A percentile compares a stretch with the other conserved stretches of the same genome.
These are phyloP conservation scores for Kondoa malvinella DNA, from an alignment of 768 basidiomycete species.

Conservation along the genomic window DNA sequence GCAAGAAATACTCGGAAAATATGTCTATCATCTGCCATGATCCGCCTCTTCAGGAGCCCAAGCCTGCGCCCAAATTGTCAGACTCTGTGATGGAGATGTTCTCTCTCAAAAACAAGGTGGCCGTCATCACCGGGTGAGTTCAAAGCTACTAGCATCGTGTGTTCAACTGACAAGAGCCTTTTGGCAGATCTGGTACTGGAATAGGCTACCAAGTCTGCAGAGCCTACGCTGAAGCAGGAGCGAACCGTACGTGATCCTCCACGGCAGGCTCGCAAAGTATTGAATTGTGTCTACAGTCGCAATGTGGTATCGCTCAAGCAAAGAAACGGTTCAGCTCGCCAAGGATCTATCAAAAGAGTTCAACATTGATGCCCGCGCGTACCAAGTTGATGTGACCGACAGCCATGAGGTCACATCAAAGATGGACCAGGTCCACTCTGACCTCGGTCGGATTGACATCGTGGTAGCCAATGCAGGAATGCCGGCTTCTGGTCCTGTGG, in stretches of 20 bases:
- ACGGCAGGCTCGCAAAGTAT: background rate
- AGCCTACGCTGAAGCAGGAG: slow-evolving; percentile 13
- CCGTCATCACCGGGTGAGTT: background rate
- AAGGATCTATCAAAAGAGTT: slow-evolving; percentile 18
- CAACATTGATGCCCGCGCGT: slow-evolving; percentile 10
- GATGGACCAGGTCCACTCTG: background rate
- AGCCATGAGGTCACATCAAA: slow-evolving; percentile 1
- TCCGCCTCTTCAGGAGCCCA: background rate
- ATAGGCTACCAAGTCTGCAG: slow-evolving; percentile 12
- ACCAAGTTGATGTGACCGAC: slow-evolving; percentile 12
- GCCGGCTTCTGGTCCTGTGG: slow-evolving; percentile 13
- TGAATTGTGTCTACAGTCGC: slow-evolving; percentile 5
- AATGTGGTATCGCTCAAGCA: slow-evolving; percentile 14
- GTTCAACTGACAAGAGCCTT: slow-evolving; percentile 3
- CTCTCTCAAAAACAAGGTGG: slow-evolving; percentile 15
- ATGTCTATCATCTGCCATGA: background rate
- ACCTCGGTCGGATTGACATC: slow-evolving; percentile 16
- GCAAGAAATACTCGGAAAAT: background rate
- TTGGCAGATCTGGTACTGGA: slow-evolving; percentile 12
- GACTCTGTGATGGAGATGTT: slow-evolving; percentile 20
- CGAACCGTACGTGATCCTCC: background rate
- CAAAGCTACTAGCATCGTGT: background rate
- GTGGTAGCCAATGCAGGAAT: slow-evolving; percentile 20
- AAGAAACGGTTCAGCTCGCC: slow-evolving; percentile 15
- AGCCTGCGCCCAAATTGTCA: background rate